Conservation (phyloP, 1,284 basidiomycete genomes). For the Blastosporella zonata region DNA sequence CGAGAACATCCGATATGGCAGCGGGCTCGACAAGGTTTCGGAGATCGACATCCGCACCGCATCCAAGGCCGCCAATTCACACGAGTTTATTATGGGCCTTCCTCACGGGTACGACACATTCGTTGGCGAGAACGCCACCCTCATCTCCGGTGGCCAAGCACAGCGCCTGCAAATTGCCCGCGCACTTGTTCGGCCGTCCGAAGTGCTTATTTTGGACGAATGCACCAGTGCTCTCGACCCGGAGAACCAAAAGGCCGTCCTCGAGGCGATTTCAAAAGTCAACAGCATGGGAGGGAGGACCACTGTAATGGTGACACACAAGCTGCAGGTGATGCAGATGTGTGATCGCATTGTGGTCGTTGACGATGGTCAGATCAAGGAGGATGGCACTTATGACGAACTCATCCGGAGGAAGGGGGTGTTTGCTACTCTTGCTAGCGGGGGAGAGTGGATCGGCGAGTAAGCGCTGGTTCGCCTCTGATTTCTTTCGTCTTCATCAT, state of each 20-base stretch:
- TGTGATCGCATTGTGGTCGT: conserved; percentile 90
- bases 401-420: conserved; percentile 68
- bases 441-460: conserved; percentile 79
- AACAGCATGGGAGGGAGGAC: conserved; percentile 61
- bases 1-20: conserved; percentile 88
- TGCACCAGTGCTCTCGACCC: conserved; percentile 90
- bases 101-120: conserved; percentile 84
- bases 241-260: conserved; percentile 75
- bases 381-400: conserved; percentile 77
- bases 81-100: conserved; percentile 82
- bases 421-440: conserved; percentile 81
- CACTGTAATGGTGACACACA: conserved; percentile 93
- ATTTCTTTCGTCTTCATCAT: not conserved
- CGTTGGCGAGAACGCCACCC: conserved; percentile 84
- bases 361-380: conserved; percentile 71
- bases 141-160: conserved; percentile 93
- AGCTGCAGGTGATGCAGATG: conserved; percentile 85
- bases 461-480: conserved; percentile 19
- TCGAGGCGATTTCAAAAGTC: conserved; percentile 65
- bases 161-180: conserved; percentile 92
- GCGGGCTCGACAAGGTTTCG: conserved; percentile 36
- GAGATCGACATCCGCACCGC: conserved; percentile 64
- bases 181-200: conserved; percentile 70
- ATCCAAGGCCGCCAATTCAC: conserved; percentile 73
- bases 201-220: conserved; percentile 90